Percentiles rank a stretch among this genome's conserved stretches.
Conservation (phyloP, 352 stramenopile species). For the Phytophthora cryptogea region DNA sequence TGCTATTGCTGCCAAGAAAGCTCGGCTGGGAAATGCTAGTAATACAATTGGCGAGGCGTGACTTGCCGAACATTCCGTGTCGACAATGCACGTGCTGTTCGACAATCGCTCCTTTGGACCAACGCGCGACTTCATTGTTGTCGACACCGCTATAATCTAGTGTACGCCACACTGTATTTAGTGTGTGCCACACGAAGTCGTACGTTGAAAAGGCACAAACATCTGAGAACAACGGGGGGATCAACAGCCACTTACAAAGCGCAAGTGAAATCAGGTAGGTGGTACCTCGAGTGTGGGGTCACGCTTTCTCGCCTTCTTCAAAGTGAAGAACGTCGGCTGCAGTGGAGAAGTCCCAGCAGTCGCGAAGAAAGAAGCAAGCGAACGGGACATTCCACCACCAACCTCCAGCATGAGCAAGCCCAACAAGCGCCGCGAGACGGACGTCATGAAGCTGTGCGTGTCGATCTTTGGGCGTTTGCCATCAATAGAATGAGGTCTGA, state of each 20-base stretch:
- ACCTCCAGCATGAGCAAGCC: slow-evolving; percentile 57
- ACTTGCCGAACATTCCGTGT: slow-evolving; percentile 5
- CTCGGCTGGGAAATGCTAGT: slow-evolving; percentile 4
- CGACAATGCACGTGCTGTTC: slow-evolving; percentile 12
- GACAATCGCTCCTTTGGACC: slow-evolving; percentile 9
- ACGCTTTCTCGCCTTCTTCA: slow-evolving; percentile 26
- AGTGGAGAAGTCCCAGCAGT: slow-evolving; percentile 18
- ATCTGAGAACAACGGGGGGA: slow-evolving; percentile 23
- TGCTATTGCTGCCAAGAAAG: slow-evolving; percentile 25
- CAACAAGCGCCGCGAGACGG: slow-evolving; percentile 86
- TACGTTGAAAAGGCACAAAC: slow-evolving; percentile 25
- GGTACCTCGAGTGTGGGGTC: slow-evolving; percentile 32
- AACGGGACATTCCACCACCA: not conserved
- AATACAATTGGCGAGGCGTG: slow-evolving; percentile 6
- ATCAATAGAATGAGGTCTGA: slow-evolving; percentile 4
- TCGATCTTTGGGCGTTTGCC: not conserved
- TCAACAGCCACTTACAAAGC: slow-evolving; percentile 31
- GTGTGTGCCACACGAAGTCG: slow-evolving; percentile 28
- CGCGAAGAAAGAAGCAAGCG: slow-evolving; percentile 13
- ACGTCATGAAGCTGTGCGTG: slow-evolving; percentile 91
- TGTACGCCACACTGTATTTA: not conserved
- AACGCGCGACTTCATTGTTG: not conserved
- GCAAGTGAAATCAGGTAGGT: slow-evolving; percentile 28
- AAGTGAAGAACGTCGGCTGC: slow-evolving; percentile 28
- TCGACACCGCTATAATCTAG: too few relatives aligned